A percentile compares a stretch with the other conserved stretches of the same genome.
These are phyloP conservation scores for Ogataea saltuana DNA, from an alignment of 805 yeast species.

Conservation along the genomic window DNA sequence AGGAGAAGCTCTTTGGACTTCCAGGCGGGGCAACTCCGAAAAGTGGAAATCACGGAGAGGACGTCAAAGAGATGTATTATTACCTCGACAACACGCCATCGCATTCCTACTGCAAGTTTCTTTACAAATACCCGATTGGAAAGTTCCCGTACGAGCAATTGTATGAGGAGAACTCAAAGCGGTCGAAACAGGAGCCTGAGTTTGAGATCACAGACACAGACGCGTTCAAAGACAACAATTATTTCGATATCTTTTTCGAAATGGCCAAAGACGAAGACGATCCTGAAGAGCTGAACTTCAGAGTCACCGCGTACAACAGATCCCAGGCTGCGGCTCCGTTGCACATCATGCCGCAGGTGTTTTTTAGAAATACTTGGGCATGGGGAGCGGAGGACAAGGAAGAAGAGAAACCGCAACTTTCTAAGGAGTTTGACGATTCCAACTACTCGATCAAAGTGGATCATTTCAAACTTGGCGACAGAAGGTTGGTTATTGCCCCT, in stretches of 20 bases:
- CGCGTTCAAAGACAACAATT: conserved; percentile 65
- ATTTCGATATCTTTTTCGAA: conserved; percentile 87
- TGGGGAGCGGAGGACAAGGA: conserved; percentile 66
- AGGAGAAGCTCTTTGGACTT: conserved; percentile 84
- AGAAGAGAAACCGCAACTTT: conserved; percentile 51
- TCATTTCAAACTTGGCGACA: conserved; percentile 68
- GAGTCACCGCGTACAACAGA: conserved; percentile 86
- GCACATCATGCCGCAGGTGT: conserved; percentile 81
- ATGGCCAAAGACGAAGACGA: conserved; percentile 84
- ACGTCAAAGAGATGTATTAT: conserved; percentile 82
- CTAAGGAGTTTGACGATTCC: conserved; percentile 39
- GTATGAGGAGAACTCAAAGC: conserved; percentile 62
- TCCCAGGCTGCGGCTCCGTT: conserved; percentile 84
- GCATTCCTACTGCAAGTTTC: conserved; percentile 87
- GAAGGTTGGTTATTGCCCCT: conserved; percentile 73
- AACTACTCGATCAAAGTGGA: conserved; percentile 55
- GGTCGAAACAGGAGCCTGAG: conserved; percentile 70
- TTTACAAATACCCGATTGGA: conserved; percentile 89
- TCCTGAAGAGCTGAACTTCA: conserved; percentile 76
- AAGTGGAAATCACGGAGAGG: conserved; percentile 91
- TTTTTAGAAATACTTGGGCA: conserved; percentile 89
- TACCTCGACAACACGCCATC: conserved; percentile 91
- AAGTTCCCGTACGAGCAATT: conserved; percentile 81
- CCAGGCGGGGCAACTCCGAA: conserved; percentile 70
- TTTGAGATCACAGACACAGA: conserved; percentile 84